phyloP scores from a whole-genome alignment of 495 filamentous ascomycete species.

The Pseudotulostoma volvatum region DNA sequence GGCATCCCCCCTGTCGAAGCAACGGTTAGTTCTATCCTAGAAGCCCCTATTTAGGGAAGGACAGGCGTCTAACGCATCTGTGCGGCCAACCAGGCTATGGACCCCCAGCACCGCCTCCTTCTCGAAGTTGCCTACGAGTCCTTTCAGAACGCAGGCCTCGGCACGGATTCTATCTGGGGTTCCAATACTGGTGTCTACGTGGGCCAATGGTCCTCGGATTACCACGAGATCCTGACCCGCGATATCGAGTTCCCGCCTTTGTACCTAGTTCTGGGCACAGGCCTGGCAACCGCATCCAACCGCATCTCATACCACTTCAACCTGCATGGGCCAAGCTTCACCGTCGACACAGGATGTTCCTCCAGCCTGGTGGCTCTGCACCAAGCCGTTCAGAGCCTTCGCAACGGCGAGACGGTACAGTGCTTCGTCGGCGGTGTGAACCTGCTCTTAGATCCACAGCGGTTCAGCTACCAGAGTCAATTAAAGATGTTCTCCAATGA shows the following conservation, averaged over 20 bases:
- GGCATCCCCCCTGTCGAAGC: slow-evolving; percentile 39
- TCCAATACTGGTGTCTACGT: slow-evolving; percentile 8
- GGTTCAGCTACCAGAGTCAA: not conserved
- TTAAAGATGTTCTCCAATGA: slow-evolving; percentile 5
- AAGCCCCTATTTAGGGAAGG: not conserved
- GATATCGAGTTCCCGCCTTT: slow-evolving; percentile 18
- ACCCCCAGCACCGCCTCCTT: slow-evolving; percentile 41
- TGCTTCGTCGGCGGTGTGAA: slow-evolving; percentile 13
- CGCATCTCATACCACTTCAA: slow-evolving; percentile 34
- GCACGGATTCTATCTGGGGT: slow-evolving; percentile 6
- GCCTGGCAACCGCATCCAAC: slow-evolving; percentile 28
- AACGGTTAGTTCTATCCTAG: slow-evolving; percentile 10
- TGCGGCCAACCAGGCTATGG: slow-evolving; percentile 23
- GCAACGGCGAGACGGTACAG: slow-evolving; percentile 14
- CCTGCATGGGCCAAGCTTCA: slow-evolving; percentile 26
- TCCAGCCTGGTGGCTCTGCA: slow-evolving; percentile 15
- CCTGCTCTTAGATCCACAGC: slow-evolving; percentile 9
- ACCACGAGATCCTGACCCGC: slow-evolving; percentile 12
- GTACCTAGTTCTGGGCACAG: slow-evolving; percentile 29
- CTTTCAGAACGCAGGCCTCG: slow-evolving; percentile 9
- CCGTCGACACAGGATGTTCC: slow-evolving; percentile 24
- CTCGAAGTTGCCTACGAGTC: slow-evolving; percentile 31
- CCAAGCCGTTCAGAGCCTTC: slow-evolving; percentile 17
- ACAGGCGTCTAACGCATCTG: not conserved
- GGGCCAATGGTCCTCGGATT: slow-evolving; percentile 18